Evolutionary conservation across 1,284 basidiomycete species (phyloP), one percentile per base, ranked within the genome.

Genomic region (Athelia psychrophila): DNA sequence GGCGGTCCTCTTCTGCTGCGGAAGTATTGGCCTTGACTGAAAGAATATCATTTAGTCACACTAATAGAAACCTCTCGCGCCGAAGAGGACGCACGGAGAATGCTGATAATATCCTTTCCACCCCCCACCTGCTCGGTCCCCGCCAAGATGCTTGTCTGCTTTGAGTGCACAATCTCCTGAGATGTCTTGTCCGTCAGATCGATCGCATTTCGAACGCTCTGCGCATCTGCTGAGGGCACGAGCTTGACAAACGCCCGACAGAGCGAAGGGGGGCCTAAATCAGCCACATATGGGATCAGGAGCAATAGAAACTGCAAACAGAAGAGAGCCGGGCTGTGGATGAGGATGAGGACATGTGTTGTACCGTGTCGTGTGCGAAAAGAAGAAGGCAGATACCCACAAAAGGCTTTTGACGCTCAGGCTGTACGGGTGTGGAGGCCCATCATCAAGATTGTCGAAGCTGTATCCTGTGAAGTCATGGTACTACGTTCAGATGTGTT

Each of bases 21-120:
- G 57, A 56, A 22, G 68, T 66, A 52, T 77, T 78, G 15, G 65
- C 70, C 50, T 64, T 59, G n/a, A 78, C 75, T 78, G 48, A 27
- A 48, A 35, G 10, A 23, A 54, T 19, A 3, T 20, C 45, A 30
- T 51, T 9, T 48, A 27, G 18, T 19, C 12, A 32, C n/a, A 15
- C 3, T n/a, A 48, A 16, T 22, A 42, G 38, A 42, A 18, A 16
- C 20, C 20, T 9, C 38, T 18, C n/a, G 38, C 9, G 6, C 38
- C 16, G 33, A 5, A 42, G 38, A 42, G 6, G 6, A 42, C 38
- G 38, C 55, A 75, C 76, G 64, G 13, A 80, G 58, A 47, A 74
- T 68, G 51, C 74, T 79, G 48, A 80, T 67, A 44, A 80, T 70
- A 60, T 80, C 77, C 46, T 74, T 76, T 18, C 71, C 73, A 32